A percentile compares a stretch with the other conserved stretches of the same genome.
Evolutionary conservation across 1,139 yeast genomes (phyloP).

Genomic region (Maudiozyma humilis): DNA sequence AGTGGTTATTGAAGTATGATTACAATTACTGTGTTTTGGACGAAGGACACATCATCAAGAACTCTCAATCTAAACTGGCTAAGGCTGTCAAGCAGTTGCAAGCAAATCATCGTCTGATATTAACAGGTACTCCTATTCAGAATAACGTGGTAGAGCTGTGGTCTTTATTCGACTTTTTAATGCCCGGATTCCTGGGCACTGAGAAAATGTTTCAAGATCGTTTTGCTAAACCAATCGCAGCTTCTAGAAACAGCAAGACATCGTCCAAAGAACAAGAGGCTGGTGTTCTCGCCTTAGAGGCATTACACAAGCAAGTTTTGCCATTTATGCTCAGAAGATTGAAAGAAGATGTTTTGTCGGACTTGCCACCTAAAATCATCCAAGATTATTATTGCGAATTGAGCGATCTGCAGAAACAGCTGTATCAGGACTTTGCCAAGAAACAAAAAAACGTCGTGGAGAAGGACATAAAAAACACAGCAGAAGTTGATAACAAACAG

Average conservation of each 20-base stretch:
- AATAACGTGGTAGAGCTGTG: constrained; percentile 93
- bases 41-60: constrained; percentile 96
- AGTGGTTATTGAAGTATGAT: constrained; percentile 48
- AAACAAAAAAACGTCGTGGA: constrained; percentile 72
- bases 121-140: constrained; percentile 97
- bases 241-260: constrained; percentile 82
- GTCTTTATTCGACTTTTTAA: constrained; percentile 93
- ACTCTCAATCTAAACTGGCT: constrained; percentile 79
- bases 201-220: constrained; percentile 91
- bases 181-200: constrained; percentile 97
- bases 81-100: constrained; percentile 73
- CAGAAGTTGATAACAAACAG: constrained; percentile 52
- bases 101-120: constrained; percentile 82
- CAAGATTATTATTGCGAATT: constrained; percentile 97
- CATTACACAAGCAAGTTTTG: constrained; percentile 89
- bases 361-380: constrained; percentile 94
- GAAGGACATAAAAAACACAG: constrained; percentile 45
- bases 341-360: constrained; percentile 92
- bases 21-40: constrained; percentile 94
- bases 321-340: constrained; percentile 94
- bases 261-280: constrained; percentile 94
- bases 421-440: constrained; percentile 85
- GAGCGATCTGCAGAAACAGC: constrained; percentile 77
- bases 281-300: constrained; percentile 92
- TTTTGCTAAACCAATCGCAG: constrained; percentile 95